A percentile compares a stretch with the other conserved stretches of the same genome.
Evolutionary conservation across 2,329 filamentous ascomycete species (phyloP).

Genomic region (Alternaria brassicae): DNA sequence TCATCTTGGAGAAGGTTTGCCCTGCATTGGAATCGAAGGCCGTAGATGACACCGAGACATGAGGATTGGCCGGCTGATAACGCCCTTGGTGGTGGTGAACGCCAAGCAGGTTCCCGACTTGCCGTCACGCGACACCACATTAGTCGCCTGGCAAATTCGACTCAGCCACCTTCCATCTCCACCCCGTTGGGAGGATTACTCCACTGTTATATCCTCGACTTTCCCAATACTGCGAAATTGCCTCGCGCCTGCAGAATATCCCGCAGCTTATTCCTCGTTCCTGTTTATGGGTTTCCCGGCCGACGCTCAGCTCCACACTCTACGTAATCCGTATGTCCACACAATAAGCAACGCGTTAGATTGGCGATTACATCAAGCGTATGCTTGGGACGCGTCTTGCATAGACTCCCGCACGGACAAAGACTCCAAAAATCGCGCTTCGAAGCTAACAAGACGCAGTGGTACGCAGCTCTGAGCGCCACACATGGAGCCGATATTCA

Average conservation of each 20-base stretch:
- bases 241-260: constrained; percentile 12
- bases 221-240: constrained; percentile 19
- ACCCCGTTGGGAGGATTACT: constrained; percentile 15
- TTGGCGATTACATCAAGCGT: constrained; percentile 5
- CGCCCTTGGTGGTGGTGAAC: constrained; percentile 7
- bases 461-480: constrained; percentile 1
- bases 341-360: not conserved
- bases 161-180: constrained; percentile 21
- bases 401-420: not conserved
- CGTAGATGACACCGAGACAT: constrained; percentile 6
- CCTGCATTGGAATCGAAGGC: constrained; percentile 11
- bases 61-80: constrained; percentile 20
- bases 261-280: constrained; percentile 3
- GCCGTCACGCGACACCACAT: constrained; percentile 16
- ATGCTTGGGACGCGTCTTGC: not conserved
- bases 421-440: not conserved
- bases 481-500: not conserved
- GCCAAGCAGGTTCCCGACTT: constrained; percentile 12
- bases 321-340: constrained; percentile 1
- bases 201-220: constrained; percentile 16
- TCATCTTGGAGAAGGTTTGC: constrained; percentile 13
- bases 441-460: constrained; percentile 2
- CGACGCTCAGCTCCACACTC: constrained; percentile 7
- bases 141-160: constrained; percentile 18
- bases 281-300: constrained; percentile 4